These are phyloP conservation scores for Stemphylium beticola DNA, from an alignment of 2,329 filamentous ascomycete genomes.

Conservation along the genomic window DNA sequence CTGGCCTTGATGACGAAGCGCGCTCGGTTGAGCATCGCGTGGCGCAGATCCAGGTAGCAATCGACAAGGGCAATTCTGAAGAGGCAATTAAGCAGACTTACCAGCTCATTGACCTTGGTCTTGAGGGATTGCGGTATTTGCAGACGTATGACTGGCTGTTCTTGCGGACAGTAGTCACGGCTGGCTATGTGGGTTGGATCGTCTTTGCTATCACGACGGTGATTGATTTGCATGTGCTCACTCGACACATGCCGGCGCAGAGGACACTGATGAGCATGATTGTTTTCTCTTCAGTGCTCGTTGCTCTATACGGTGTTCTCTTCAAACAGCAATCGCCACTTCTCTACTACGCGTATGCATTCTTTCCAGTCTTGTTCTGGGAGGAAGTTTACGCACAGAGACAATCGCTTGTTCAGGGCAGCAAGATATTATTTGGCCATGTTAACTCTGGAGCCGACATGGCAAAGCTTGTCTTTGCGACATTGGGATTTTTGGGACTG, in stretches of 20 bases:
- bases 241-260: conserved; percentile 68
- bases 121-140: conserved; percentile 87
- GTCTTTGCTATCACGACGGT: conserved; percentile 89
- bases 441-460: conserved; percentile 66
- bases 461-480: conserved; percentile 67
- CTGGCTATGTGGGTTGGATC: conserved; percentile 95
- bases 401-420: conserved; percentile 70
- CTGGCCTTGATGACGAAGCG: conserved; percentile 68
- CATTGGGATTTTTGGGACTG: conserved; percentile 71
- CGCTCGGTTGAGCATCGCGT: conserved; percentile 72
- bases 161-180: conserved; percentile 82
- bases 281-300: conserved; percentile 77
- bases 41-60: conserved; percentile 69
- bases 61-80: conserved; percentile 70
- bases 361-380: conserved; percentile 96
- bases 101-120: conserved; percentile 74
- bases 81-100: conserved; percentile 81
- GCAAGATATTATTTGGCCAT: conserved; percentile 71
- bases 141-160: conserved; percentile 99
- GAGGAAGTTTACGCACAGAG: conserved; percentile 88
- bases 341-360: conserved; percentile 88
- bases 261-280: conserved; percentile 66
- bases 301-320: conserved; percentile 78
- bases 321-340: conserved; percentile 77
- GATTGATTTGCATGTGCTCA: conserved; percentile 84